Evolutionary conservation across 2,329 filamentous ascomycete species (phyloP), one percentile per base, ranked within the genome.

Genomic region (Colletotrichum caudatum): DNA sequence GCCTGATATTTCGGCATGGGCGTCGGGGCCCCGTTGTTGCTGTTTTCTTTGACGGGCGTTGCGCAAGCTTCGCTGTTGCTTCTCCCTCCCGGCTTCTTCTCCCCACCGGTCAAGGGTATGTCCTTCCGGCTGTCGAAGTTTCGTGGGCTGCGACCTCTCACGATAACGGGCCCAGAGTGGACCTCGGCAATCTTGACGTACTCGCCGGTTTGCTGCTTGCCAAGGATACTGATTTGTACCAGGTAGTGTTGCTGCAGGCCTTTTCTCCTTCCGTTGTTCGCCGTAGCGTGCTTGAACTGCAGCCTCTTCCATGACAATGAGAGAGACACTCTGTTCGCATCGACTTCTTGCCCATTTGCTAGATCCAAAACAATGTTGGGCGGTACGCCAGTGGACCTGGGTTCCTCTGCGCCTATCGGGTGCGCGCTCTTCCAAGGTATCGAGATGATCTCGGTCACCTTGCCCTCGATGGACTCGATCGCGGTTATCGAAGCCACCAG

Each of bases 221-320:
- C 94, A 48, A 96, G 84, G 12, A 98, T 87, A 80, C 92, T 94
- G 70, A 98, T 90, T 72, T 94, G 91, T 59, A 98, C 93, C 1
- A 97, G 88, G 79, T 98, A 98, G 80, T 98, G 95, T 80, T 98
- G 95, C 79, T 98, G 95, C 58, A 98, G 84, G 74, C 97, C 95
- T 82, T 98, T 98, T 75, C 95, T 89, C 65, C 95, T 90, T 16
- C 95, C 95, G 78, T 98, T 98, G 80, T 98, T 98, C 62, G 95
- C 95, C 0, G 95, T 98, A 2, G 95, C 95, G 76, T 97, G 96
- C 77, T 97, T 93, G 81, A 98, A 98, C 80, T 98, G 95, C 69
- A 98, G 83, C 65, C 95, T 87, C 81, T 97, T 98, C 95, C 95
- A 98, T 44, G 94, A 92, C 64, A 98, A 91, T 1, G 94, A 93